A percentile compares a stretch with the other conserved stretches of the same genome.
Conservation (phyloP, 495 filamentous ascomycete species). For the Lophiotrema nucula region DNA sequence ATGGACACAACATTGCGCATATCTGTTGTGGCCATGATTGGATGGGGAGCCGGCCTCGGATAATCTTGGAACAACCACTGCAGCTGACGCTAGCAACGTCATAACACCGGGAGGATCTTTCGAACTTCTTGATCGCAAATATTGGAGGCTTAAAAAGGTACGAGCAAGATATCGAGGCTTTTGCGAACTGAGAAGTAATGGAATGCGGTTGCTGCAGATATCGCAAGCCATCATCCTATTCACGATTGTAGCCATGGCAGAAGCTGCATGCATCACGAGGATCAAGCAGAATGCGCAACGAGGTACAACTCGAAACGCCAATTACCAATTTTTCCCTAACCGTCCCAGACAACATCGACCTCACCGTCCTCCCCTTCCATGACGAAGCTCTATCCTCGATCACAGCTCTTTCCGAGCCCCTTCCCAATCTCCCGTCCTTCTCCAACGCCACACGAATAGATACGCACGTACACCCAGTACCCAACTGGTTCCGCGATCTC, state of each 20-base stretch:
- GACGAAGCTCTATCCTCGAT: slow-evolving; percentile 7
- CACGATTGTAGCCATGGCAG: neutral
- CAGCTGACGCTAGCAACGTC: neutral
- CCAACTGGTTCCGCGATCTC: slow-evolving; percentile 31
- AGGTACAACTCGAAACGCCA: neutral
- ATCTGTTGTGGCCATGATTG: too few relatives aligned
- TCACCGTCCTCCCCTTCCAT: slow-evolving; percentile 9
- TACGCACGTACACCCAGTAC: slow-evolving; percentile 33
- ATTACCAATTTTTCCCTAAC: neutral
- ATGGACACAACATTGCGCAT: too few relatives aligned
- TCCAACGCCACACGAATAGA: slow-evolving; percentile 28
- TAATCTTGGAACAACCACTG: neutral
- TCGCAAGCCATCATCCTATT: neutral
- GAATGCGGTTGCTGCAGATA: neutral
- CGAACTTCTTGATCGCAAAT: neutral
- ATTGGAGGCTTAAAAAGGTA: neutral
- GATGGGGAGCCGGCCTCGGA: neutral
- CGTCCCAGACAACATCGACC: slow-evolving; percentile 5
- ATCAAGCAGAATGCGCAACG: neutral
- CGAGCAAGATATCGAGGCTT: neutral
- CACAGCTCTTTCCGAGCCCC: neutral
- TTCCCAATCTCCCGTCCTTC: slow-evolving; percentile 4
- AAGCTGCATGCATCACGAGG: neutral
- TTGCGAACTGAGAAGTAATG: neutral
- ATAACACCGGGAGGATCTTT: neutral